These are phyloP conservation scores for Solanum pinnatisectum DNA, from an alignment of 257 asterid genomes.

Conservation along the genomic window DNA sequence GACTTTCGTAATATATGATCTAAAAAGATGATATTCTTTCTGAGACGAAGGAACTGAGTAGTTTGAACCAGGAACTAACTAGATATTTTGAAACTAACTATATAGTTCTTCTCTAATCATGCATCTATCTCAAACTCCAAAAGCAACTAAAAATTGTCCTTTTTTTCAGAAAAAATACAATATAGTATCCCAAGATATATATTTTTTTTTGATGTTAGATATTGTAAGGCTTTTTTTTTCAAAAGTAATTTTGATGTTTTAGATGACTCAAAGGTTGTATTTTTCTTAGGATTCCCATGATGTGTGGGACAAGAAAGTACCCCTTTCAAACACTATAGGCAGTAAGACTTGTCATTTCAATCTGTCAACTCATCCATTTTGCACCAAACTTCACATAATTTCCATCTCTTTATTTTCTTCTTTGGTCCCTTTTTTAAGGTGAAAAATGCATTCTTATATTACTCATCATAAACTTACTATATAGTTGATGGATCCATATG, in stretches of 20 bases:
- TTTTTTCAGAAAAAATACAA: neutral
- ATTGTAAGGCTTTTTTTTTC: neutral
- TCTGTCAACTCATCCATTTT: neutral
- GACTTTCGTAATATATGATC: neutral
- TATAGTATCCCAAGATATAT: neutral
- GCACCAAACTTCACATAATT: neutral
- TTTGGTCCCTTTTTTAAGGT: neutral
- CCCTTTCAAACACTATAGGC: neutral
- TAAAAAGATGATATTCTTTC: neutral
- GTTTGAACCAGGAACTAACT: neutral
- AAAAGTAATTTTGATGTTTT: neutral
- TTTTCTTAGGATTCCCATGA: neutral
- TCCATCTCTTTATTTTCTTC: neutral
- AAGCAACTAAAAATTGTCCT: neutral
- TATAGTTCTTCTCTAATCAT: neutral
- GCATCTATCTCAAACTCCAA: neutral
- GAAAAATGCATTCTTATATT: neutral
- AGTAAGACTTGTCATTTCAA: neutral
- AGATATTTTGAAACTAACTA: too few relatives aligned
- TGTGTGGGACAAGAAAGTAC: neutral
- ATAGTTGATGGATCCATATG: neutral
- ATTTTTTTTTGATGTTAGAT: neutral
- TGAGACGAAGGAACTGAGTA: rapidly evolving
- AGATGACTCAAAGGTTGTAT: neutral
- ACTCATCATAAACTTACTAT: too few relatives aligned